These are phyloP conservation scores for Aspergillus sclerotialis DNA, from an alignment of 2,329 filamentous ascomycete species.

Conservation along the genomic window DNA sequence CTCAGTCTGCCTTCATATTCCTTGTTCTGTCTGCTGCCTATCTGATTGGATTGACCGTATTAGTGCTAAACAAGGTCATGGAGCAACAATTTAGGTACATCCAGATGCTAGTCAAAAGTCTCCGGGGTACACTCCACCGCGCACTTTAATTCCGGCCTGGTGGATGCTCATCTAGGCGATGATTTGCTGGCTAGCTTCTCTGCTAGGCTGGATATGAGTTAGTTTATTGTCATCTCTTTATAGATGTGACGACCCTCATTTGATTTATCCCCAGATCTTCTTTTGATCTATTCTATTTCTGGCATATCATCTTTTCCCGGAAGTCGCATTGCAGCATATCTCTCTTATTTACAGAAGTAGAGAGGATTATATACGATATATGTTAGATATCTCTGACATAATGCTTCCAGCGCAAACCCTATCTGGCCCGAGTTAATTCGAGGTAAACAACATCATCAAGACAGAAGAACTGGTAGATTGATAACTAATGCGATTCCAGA, in stretches of 20 bases:
- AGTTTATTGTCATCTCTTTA: not conserved
- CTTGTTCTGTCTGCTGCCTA: not conserved
- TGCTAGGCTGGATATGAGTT: not conserved
- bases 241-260: not conserved
- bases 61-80: not conserved
- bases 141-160: slow-evolving; percentile 6
- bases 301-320: not conserved
- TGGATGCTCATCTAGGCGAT: not conserved
- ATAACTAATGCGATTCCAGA: not conserved
- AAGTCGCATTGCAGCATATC: not conserved
- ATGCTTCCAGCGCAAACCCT: slow-evolving; percentile 3
- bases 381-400: slow-evolving; percentile 8
- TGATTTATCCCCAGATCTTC: not conserved
- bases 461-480: not conserved
- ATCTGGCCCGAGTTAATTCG: not conserved
- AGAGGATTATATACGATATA: too few species aligned
- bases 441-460: not conserved
- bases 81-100: not conserved
- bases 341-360: too few species aligned
- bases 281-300: not conserved
- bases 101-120: slow-evolving; percentile 1
- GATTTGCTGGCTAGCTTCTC: not conserved
- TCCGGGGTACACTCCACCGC: slow-evolving; percentile 2
- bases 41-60: not conserved
- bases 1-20: not conserved